phyloP scores from a whole-genome alignment of 192 early-diverging fungal species.

The Entomortierella parvispora region DNA sequence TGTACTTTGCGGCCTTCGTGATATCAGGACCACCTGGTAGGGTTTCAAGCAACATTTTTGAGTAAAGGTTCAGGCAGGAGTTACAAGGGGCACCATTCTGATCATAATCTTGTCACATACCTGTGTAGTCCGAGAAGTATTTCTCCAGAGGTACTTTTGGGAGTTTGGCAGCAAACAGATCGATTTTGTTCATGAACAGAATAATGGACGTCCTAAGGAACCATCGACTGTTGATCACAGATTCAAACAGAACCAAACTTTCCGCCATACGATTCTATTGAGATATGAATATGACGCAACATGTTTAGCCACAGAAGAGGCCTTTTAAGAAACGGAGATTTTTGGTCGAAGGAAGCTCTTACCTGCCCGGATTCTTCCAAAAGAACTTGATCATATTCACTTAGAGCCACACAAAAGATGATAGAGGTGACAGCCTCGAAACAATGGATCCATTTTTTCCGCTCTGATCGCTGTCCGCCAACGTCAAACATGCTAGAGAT shows the following conservation, averaged over 20 bases:
- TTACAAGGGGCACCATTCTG: too few species aligned
- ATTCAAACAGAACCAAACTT: slow-evolving; percentile 90
- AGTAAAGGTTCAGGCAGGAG: too few species aligned
- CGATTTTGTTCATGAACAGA: slow-evolving; percentile 94
- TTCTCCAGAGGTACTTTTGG: slow-evolving; percentile 76
- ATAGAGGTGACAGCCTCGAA: slow-evolving; percentile 91
- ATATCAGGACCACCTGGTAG: slow-evolving; percentile 64
- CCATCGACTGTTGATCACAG: slow-evolving; percentile 92
- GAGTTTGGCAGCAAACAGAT: slow-evolving; percentile 87
- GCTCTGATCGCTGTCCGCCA: slow-evolving; percentile 85
- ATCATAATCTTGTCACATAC: too few species aligned
- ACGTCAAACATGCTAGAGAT: slow-evolving; percentile 84
- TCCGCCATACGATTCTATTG: slow-evolving; percentile 91
- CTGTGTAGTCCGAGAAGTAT: slow-evolving; percentile 90
- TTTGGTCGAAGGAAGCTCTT: too few species aligned
- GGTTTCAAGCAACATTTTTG: too few species aligned
- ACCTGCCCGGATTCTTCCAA: slow-evolving; percentile 84
- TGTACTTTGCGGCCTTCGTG: slow-evolving; percentile 87
- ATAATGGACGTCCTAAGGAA: slow-evolving; percentile 93
- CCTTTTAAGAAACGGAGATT: too few species aligned
- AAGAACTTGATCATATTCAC: slow-evolving; percentile 93
- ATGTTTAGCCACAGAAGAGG: too few species aligned
- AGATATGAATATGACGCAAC: background rate
- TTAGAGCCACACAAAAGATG: slow-evolving; percentile 93
- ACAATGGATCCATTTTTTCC: slow-evolving; percentile 90